A percentile compares a stretch with the other conserved stretches of the same genome.
Conservation (phyloP, 2,329 filamentous ascomycete species). For the Aspergillus sp. region DNA sequence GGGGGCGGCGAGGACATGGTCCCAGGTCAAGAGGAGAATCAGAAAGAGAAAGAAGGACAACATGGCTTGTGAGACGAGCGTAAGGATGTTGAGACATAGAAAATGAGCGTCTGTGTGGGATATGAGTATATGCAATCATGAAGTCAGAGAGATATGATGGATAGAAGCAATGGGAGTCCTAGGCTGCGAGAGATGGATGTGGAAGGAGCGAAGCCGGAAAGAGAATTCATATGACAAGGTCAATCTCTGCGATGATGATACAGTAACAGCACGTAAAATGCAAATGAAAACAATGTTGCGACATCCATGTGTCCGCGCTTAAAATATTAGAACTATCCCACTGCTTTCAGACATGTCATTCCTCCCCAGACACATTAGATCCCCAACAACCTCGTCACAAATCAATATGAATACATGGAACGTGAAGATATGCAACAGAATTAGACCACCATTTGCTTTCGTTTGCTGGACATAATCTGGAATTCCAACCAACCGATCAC, state of each 20-base stretch:
- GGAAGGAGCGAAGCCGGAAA: too few species aligned
- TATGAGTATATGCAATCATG: too few species aligned
- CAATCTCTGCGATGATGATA: too few species aligned
- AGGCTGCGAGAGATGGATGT: too few species aligned
- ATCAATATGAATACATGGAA: conserved; percentile 21
- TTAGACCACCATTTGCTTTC: conserved; percentile 10
- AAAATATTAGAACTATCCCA: not conserved
- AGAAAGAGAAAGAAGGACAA: not conserved
- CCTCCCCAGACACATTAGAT: not conserved
- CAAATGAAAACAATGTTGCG: too few species aligned
- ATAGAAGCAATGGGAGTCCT: too few species aligned
- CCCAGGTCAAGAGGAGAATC: not conserved
- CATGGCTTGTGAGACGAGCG: not conserved
- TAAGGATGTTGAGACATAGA: not conserved
- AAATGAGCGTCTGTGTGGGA: too few species aligned
- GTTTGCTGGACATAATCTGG: too few species aligned
- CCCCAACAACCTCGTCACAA: conserved; percentile 7
- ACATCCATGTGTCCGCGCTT: too few species aligned
- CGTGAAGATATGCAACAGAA: conserved; percentile 19
- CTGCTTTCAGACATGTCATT: conserved; percentile 2
- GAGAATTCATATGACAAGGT: too few species aligned
- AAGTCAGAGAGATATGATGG: too few species aligned
- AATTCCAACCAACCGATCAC: conserved; percentile 14
- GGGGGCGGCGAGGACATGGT: not conserved
- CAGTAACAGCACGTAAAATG: too few species aligned